Percentiles rank a stretch among this genome's conserved stretches.
Evolutionary conservation across 2,329 filamentous ascomycete species (phyloP).

Genomic region (Cordyceps farinosa): DNA sequence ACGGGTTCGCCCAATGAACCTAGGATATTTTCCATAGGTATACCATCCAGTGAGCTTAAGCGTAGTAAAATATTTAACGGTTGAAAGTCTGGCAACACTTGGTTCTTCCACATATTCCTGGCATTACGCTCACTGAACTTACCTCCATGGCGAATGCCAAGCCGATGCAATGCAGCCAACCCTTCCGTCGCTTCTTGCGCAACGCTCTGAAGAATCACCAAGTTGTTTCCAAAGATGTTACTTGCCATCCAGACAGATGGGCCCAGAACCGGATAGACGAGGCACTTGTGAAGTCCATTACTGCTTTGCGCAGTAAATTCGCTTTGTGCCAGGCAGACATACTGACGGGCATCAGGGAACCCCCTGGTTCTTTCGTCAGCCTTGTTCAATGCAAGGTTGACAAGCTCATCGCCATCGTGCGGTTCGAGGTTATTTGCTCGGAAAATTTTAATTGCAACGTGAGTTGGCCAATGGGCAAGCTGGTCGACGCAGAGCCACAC

Average conservation of each 20-base stretch:
- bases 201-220: background rate
- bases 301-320: background rate
- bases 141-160: background rate
- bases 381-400: background rate
- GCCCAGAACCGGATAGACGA: background rate
- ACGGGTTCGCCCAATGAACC: background rate
- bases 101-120: background rate
- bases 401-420: background rate
- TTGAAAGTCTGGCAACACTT: background rate
- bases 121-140: background rate
- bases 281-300: background rate
- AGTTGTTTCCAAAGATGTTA: background rate
- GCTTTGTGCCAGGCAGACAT: background rate
- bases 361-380: background rate
- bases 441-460: background rate
- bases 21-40: background rate
- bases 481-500: background rate
- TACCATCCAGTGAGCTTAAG: background rate
- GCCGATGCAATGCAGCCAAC: background rate
- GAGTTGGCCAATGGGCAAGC: background rate
- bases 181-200: background rate
- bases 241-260: background rate
- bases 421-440: background rate
- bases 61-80: background rate
- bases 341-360: background rate